Evolutionary conservation across 192 early-diverging fungal genomes (phyloP).

Genomic region (Oehlia diaphana): DNA sequence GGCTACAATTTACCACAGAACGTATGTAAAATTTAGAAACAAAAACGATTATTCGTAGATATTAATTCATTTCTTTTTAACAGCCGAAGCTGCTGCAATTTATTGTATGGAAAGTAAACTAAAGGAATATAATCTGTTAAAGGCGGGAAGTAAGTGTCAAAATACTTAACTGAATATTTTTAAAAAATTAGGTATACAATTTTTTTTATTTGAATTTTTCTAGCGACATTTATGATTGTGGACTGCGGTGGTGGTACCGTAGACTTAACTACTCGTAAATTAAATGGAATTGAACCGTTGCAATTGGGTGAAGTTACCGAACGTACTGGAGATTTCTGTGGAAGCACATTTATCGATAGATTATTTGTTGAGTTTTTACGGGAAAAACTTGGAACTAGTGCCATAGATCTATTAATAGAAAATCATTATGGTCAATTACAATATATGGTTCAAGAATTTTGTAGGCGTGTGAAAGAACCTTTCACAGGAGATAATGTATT

Average conservation of each 20-base stretch:
- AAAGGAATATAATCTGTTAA: neutral
- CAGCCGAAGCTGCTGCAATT: neutral
- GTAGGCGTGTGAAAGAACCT: neutral
- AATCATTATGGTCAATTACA: conserved; percentile 23
- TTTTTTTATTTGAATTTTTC: neutral
- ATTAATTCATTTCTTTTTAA: neutral
- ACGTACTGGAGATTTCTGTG: conserved; percentile 36
- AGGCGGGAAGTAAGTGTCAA: neutral
- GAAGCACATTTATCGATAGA: conserved; percentile 46
- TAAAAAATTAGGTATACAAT: neutral
- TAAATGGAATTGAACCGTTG: conserved; percentile 4
- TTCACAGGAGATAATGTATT: neutral
- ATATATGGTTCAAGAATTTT: neutral
- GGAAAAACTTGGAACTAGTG: conserved; percentile 41
- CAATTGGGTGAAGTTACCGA: conserved; percentile 35
- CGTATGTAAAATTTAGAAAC: neutral
- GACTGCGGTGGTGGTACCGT: conserved; percentile 50
- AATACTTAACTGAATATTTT: neutral
- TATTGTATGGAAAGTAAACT: neutral
- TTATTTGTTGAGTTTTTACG: conserved; percentile 44
- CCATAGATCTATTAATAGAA: conserved; percentile 37
- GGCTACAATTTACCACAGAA: conserved; percentile 6
- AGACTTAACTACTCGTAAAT: conserved; percentile 38
- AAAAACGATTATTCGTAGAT: no score
- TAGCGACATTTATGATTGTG: conserved; percentile 41